Evolutionary conservation across 257 asterid species (phyloP), one percentile per base, ranked within the genome.

Genomic region (Hygrophila difformis): DNA sequence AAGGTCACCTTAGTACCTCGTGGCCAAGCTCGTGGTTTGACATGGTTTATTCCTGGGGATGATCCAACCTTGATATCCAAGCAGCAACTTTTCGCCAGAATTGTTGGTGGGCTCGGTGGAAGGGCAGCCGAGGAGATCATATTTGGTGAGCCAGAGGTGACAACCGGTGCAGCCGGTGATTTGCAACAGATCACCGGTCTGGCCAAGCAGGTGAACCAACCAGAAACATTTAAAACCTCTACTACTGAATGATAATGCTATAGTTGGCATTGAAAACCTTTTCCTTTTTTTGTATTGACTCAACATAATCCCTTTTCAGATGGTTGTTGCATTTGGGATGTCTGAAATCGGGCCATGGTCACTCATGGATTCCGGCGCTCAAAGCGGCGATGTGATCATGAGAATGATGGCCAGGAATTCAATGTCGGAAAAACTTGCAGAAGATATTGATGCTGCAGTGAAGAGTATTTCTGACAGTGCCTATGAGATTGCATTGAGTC

Each of bases 91-190:
- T 85, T 79, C 55, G 98, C 96, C 20, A 70, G 98, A 73, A 78
- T 91, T 53, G 98, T 91, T 46, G 98, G 96, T 34, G 98, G 96
- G 39, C 96, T 91, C 9, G 98, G 96, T 53, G 98, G 96, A 66
- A 72, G 98, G 70, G 98, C 98, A 64, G 94, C 98, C 1, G 98
- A 91, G 69, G 95, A 80, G 73, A 60, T 91, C 61, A 83, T 91
- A 57, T 91, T 91, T 59, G 98, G 98, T n/a, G 95, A 76, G 70
- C 72, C 96, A 4, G 96, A 91, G 78, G 89, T 91, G 55, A 91
- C 98, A 20, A 86, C 98, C 3, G 96, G 96, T 53, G 96, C 98
- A 33, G 94, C 70, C 29, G 93, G 96, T 68, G 98, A 91, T 73
- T 65, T 91, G 52, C 96, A 91, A 48, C 99, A 86, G 89, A 86